Evolutionary conservation across 2,329 filamentous ascomycete genomes (phyloP), one percentile per base, ranked within the genome.

Genomic region (Penicillium oxalicum): DNA sequence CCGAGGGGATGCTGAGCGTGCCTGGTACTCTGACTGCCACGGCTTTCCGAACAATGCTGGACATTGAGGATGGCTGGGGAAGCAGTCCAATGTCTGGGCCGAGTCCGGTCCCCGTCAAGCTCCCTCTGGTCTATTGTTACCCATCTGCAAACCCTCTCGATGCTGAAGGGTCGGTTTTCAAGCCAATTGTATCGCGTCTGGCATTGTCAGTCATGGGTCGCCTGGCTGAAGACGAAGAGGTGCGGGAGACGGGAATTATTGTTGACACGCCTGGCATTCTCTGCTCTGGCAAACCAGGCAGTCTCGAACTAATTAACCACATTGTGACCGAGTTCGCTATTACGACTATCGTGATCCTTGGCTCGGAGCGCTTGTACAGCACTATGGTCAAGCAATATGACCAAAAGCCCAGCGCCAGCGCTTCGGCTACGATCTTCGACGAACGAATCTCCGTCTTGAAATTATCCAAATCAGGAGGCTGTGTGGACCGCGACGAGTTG

Each of bases 51-150:
- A 89, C 87, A 0, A 81, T 95, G 60, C 81, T 97, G 72, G 91
- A 97, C 67, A 78, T 95, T 1, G 87, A 91, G 61, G 85, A 89
- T 52, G 88, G 87, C 18, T 96, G 90, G 84, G 93, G 93, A 8
- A 88, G 81, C 57, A 91, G 88, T 59, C 91, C 91, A 0, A 95
- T 91, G 60, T 94, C 87, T 56, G 93, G 91, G 0, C 91, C 93
- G 0, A 93, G 86, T 58, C 81, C 84, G 0, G 83, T 95, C 13
- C 91, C 91, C 0, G 88, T 95, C 45, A 97, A 96, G 74, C 77
- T 95, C 59, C 93, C 93, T 4, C 73, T 98, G 46, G 89, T 91
- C 27, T 95, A 95, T 65, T 88, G 90, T 69, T 95, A 88, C 67
- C 91, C 93, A 12, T 75, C 86, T 54, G 77, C 81, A 45, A 82